phyloP scores from a whole-genome alignment of 2,329 filamentous ascomycete species.

The Phialophora chinensis region DNA sequence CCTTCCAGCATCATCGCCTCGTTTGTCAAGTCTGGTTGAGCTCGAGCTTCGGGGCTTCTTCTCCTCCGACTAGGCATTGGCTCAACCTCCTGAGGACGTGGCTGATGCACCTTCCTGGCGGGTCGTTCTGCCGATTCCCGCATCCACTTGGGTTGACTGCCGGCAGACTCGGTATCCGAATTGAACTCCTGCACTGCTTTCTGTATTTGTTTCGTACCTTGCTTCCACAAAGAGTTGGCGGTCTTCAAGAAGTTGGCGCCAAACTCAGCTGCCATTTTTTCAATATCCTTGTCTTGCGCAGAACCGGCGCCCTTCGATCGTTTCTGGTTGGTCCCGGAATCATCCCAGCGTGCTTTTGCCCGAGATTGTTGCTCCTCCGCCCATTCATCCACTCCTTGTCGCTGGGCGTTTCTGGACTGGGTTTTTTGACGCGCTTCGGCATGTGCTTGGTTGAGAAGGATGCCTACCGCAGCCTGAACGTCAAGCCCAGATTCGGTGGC shows the following conservation, averaged over 20 bases:
- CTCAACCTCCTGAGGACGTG: slow-evolving; percentile 31
- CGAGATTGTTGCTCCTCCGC: slow-evolving; percentile 57
- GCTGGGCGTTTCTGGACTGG: slow-evolving; percentile 25
- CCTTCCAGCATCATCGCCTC: slow-evolving; percentile 79
- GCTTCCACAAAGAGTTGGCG: slow-evolving; percentile 94
- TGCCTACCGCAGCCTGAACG: slow-evolving; percentile 84
- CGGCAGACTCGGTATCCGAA: slow-evolving; percentile 71
- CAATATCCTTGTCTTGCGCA: slow-evolving; percentile 70
- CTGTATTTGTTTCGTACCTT: slow-evolving; percentile 88
- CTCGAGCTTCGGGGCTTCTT: slow-evolving; percentile 20
- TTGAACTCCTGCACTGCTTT: slow-evolving; percentile 88
- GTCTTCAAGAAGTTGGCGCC: slow-evolving; percentile 88
- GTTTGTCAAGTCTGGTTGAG: slow-evolving; percentile 40
- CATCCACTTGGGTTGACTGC: slow-evolving; percentile 96
- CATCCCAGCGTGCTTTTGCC: slow-evolving; percentile 34
- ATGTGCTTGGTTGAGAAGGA: slow-evolving; percentile 90
- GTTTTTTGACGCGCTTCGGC: slow-evolving; percentile 75
- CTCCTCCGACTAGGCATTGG: slow-evolving; percentile 33
- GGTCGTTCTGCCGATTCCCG: slow-evolving; percentile 63
- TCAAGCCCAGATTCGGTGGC: slow-evolving; percentile 80
- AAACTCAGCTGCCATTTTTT: slow-evolving; percentile 80
- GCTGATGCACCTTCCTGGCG: slow-evolving; percentile 38
- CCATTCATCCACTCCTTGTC: slow-evolving; percentile 45
- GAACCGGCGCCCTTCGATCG: slow-evolving; percentile 48
- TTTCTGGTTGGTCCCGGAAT: slow-evolving; percentile 27